Conservation (phyloP, 2,329 filamentous ascomycete genomes). For the Cladosporium austrohemisphaericum region DNA sequence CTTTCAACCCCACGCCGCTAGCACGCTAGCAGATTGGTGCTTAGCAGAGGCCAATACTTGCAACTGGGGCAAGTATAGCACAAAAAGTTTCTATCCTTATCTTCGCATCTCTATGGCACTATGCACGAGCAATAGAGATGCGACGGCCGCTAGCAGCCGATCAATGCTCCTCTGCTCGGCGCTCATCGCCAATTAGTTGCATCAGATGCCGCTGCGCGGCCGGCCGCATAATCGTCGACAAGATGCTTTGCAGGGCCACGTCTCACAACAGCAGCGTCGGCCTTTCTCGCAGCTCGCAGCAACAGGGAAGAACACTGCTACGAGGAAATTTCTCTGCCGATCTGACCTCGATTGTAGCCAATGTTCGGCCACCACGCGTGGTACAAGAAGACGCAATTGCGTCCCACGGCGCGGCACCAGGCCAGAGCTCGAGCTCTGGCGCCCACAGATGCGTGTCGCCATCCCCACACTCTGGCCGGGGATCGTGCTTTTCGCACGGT, state of each 20-base stretch:
- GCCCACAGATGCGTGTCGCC: slow-evolving; percentile 9
- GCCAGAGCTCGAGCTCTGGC: slow-evolving; percentile 11
- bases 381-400: slow-evolving; percentile 8
- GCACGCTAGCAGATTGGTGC: background rate
- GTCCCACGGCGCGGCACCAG: slow-evolving; percentile 7
- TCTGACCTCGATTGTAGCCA: background rate
- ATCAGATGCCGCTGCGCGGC: background rate
- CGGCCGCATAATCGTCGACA: background rate
- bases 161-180: background rate
- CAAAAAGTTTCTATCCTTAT: no score
- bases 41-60: background rate
- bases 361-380: slow-evolving; percentile 2
- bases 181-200: slow-evolving; percentile 2
- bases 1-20: slow-evolving; percentile 9
- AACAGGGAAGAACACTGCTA: background rate
- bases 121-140: slow-evolving; percentile 11
- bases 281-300: slow-evolving; percentile 1
- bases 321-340: background rate
- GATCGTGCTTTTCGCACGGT: slow-evolving; percentile 5
- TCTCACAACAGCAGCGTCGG: slow-evolving; percentile 10
- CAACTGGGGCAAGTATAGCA: background rate
- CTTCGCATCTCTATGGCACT: slow-evolving; percentile 1
- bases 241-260: slow-evolving; percentile 5
- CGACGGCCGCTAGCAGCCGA: slow-evolving; percentile 3
- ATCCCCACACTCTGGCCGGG: slow-evolving; percentile 14